phyloP scores from a whole-genome alignment of 1,284 basidiomycete species.

The Ceratobasidium sp. region DNA sequence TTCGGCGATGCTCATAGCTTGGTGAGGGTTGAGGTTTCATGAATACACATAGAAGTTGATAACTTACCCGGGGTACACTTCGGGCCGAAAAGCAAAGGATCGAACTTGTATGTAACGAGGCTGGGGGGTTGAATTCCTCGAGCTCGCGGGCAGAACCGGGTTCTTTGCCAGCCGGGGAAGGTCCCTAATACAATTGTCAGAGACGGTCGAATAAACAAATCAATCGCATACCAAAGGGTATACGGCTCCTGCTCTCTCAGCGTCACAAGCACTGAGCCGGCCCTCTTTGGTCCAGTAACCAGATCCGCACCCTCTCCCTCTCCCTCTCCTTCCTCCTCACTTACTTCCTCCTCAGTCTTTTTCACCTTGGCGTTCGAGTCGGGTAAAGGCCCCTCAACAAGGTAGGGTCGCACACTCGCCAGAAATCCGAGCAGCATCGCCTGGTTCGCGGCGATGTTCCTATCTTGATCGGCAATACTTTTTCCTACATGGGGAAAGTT shows the following conservation, averaged over 20 bases:
- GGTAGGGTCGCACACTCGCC: constrained; percentile 68
- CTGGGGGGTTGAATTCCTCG: constrained; percentile 57
- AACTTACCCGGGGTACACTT: constrained; percentile 76
- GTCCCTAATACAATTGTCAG: constrained; percentile 59
- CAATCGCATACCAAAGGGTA: constrained; percentile 73
- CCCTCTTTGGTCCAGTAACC: constrained; percentile 39
- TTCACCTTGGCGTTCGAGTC: constrained; percentile 54
- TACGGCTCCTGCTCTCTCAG: constrained; percentile 89
- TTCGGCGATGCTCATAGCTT: constrained; percentile 41
- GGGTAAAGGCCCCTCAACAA: constrained; percentile 61
- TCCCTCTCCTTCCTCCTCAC: constrained; percentile 50
- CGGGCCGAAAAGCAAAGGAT: constrained; percentile 82
- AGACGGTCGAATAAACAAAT: constrained; percentile 18
- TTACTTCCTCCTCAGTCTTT: too few species aligned
- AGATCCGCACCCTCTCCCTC: constrained; percentile 42
- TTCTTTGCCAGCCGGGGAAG: constrained; percentile 80
- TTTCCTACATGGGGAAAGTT: constrained; percentile 97
- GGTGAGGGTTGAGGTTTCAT: background rate
- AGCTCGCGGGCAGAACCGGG: constrained; percentile 54
- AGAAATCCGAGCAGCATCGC: constrained; percentile 86
- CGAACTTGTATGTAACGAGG: constrained; percentile 76
- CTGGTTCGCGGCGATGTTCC: constrained; percentile 94
- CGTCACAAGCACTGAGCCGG: constrained; percentile 79
- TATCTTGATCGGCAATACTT: constrained; percentile 92
- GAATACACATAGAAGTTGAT: background rate